Evolutionary conservation across 106 monocot genomes (phyloP), one percentile per base, ranked within the genome.

Genomic region (Dioscorea alata): DNA sequence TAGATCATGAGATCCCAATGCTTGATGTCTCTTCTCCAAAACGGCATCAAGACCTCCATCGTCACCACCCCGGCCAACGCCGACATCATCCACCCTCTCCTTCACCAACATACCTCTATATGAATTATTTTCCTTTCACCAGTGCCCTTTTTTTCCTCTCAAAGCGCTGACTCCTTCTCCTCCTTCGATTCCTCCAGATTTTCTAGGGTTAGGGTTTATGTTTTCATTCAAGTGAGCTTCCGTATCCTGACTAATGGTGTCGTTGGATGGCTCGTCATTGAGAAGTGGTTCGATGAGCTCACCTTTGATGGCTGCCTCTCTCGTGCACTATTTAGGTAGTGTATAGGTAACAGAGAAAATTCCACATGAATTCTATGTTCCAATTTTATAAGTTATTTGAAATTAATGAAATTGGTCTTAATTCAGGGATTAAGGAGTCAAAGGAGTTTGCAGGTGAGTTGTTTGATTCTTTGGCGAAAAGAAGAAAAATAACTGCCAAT

Each of bases 371-470:
- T 42, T 10, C 6, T 3, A 42, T 42, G 42, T 42, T 42, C 10
- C 0, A 42, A 0, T 42, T 42, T 42, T 3, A 6, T 8, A 0
- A 42, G 6, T 10, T 42, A 42, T 5, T 3, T 28, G 10, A 42
- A 42, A 42, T 42, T 2, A 42, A 2, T 42, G 9, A 42, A 42
- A 42, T 42, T 1, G 42, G 42, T 42, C 28, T 28, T 28, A n/a
- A n/a, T 34, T 4, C 60, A 94, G 91, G 96, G 23, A 97, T 97
- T 89, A 92, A 86, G 70, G 89, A 87, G 12, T 82, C 86, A 4
- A 94, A 90, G 75, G 99, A 90, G 50, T 93, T 99, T 59, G 93
- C 99, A 1, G 69, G 60, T 3, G 90, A 88, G 52, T 68, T 99
- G 20, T 99, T 99, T 51, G 85, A 99, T 48, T 90, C 93, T 19